Evolutionary conservation across 306 rosid genomes (phyloP), one percentile per base, ranked within the genome.

Genomic region (Amphicarpaea edgeworthii): DNA sequence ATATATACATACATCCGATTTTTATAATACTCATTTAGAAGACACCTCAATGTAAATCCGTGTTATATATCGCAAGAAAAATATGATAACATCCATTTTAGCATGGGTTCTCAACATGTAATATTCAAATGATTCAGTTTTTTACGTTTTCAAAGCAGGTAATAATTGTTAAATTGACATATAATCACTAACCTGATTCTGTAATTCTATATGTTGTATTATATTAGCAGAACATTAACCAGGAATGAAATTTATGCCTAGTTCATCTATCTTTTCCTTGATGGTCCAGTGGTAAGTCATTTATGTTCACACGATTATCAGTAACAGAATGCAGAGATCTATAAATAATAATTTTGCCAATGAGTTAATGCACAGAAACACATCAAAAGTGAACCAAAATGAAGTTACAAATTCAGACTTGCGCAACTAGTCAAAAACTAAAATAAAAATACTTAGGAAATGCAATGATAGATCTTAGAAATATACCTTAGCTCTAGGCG

Each of bases 401-500:
- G 40, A 71, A 16, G 55, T 46, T 63, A 6, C 50, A n/a, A 15
- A 30, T 49, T 1, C 17, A 59, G 20, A 59, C 14, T 15, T 46
- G 55, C 3, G 8, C n/a, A 70, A 32, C 58, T 26, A 24, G 38
- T 50, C 5, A 53, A 30, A 28, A 38, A 7, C 0, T 12, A 8
- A 19, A 9, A 32, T 23, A 43, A 14, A 16, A 63, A 5, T 10
- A 17, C 1, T 6, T 37, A 12, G 21, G 24, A 63, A 63, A 64
- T 28, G 28, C 60, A 42, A 54, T 70, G 7, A 26, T 53, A 70
- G 61, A 68, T 59, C 11, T 41, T 26, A 14, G 28, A 67, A 49
- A 20, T 11, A 74, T 66, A 89, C 98, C 97, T 90, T 93, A 68
- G 90, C 43, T 81, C 84, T 85, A 46, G 97, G 97, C 5, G 89